phyloP scores from a whole-genome alignment of 352 stramenopile genomes.

The Achlya hypogyna region DNA sequence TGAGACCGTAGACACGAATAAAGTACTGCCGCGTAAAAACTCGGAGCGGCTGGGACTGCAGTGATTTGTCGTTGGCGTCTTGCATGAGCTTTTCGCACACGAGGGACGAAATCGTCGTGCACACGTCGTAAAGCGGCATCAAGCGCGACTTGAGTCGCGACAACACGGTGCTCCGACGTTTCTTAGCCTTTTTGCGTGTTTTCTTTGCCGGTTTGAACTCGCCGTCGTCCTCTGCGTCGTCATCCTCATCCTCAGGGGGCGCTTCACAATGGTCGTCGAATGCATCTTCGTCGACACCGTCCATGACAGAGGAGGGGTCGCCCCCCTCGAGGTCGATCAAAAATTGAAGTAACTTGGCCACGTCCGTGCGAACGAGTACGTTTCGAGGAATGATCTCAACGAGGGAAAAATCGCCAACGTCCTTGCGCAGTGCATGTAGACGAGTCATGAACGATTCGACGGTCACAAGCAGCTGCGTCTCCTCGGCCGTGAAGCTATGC shows the following conservation, averaged over 20 bases:
- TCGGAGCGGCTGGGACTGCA: not conserved
- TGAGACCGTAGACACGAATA: slow-evolving; percentile 16
- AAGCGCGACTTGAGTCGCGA: not conserved
- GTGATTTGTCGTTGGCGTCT: slow-evolving; percentile 4
- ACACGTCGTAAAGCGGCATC: slow-evolving; percentile 11
- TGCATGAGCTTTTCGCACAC: slow-evolving; percentile 11
- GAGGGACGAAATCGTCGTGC: slow-evolving; percentile 4
- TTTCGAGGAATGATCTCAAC: slow-evolving; percentile 3
- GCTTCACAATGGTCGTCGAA: not conserved
- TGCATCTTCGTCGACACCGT: not conserved
- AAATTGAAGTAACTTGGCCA: slow-evolving; percentile 1
- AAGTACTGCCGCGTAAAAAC: slow-evolving; percentile 17
- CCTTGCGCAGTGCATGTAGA: not conserved
- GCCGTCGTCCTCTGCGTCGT: slow-evolving; percentile 14
- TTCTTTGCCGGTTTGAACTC: not conserved
- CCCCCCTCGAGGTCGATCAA: not conserved
- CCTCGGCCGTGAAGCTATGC: not conserved
- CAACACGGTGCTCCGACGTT: not conserved
- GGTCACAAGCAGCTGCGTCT: not conserved
- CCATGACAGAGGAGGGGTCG: not conserved
- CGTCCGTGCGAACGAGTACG: not conserved
- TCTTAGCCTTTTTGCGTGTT: not conserved
- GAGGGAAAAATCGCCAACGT: not conserved
- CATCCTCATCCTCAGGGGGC: not conserved
- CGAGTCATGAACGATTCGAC: not conserved